Conservation (phyloP, 2,329 filamentous ascomycete species). For the Grosmannia clavigera region DNA sequence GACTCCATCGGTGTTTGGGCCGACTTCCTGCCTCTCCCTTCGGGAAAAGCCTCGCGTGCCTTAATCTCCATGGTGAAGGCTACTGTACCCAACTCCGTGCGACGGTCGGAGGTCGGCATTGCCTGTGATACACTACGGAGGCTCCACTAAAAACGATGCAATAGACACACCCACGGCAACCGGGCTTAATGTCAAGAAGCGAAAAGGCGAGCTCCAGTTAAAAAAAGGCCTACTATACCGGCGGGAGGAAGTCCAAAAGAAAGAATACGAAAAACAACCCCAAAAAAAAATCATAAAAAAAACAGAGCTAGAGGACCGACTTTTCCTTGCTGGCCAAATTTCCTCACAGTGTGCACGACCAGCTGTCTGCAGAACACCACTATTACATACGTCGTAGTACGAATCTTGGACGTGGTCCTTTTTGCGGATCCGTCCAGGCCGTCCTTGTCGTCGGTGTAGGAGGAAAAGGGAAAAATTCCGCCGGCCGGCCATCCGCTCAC, state of each 20-base stretch:
- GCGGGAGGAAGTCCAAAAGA: background rate
- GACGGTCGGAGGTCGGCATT: constrained; percentile 1
- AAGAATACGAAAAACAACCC: background rate
- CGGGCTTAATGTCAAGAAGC: background rate
- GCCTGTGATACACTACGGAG: background rate
- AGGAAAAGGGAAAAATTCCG: background rate
- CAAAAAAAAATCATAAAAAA: background rate
- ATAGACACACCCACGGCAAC: background rate
- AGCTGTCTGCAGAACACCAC: background rate
- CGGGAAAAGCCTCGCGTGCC: constrained; percentile 2
- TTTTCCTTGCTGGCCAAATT: background rate
- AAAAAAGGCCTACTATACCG: background rate
- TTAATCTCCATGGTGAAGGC: background rate
- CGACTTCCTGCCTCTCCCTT: background rate
- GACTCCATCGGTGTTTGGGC: background rate
- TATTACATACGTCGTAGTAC: background rate
- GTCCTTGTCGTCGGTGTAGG: background rate
- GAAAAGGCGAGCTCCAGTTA: constrained; percentile 1
- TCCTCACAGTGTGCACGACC: background rate
- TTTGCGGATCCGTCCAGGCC: background rate
- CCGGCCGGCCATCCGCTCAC: background rate
- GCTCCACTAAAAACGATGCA: background rate
- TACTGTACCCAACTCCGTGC: background rate
- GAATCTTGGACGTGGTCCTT: background rate
- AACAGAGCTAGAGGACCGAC: background rate